Evolutionary conservation across 2,329 filamentous ascomycete species (phyloP).

Genomic region (Ramularia collo-cygni): DNA sequence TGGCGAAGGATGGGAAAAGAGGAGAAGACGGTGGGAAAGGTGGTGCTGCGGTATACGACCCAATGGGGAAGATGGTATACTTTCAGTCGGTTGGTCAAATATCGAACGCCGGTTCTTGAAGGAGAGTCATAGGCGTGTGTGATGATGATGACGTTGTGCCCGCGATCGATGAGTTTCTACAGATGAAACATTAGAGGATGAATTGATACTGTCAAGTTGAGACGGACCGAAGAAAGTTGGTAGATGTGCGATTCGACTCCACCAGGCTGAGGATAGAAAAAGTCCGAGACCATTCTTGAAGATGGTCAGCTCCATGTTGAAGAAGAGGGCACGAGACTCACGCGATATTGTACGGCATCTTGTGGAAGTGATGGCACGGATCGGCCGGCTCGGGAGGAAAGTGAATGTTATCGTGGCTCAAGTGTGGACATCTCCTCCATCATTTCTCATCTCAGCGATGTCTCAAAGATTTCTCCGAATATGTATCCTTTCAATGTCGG

Average conservation of each 20-base stretch:
- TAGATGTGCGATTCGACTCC: constrained; percentile 98
- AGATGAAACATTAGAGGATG: constrained; percentile 1
- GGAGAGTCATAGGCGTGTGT: constrained; percentile 77
- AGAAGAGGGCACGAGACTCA: too few species aligned
- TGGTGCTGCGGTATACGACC: constrained; percentile 87
- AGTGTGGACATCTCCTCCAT: too few species aligned
- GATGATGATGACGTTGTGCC: constrained; percentile 96
- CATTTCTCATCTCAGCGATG: not conserved
- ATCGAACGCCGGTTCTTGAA: constrained; percentile 75
- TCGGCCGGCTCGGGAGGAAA: constrained; percentile 6
- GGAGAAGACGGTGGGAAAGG: constrained; percentile 94
- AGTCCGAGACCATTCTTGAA: constrained; percentile 87
- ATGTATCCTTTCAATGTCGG: constrained; percentile 1
- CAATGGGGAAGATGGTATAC: constrained; percentile 97
- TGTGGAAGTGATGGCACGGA: constrained; percentile 2
- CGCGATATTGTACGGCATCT: constrained; percentile 66
- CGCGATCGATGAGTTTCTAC: constrained; percentile 94
- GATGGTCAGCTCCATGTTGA: too few species aligned
- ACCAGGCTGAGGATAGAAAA: constrained; percentile 95
- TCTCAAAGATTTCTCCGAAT: too few species aligned
- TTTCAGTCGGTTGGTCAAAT: constrained; percentile 94
- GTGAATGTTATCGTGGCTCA: not conserved
- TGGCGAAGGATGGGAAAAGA: constrained; percentile 98
- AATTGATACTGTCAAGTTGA: not conserved
- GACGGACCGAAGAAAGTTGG: constrained; percentile 69